A percentile compares a stretch with the other conserved stretches of the same genome.
These are phyloP conservation scores for Acanthamoeba triangularis DNA, from an alignment of 208 protist species.

Conservation along the genomic window DNA sequence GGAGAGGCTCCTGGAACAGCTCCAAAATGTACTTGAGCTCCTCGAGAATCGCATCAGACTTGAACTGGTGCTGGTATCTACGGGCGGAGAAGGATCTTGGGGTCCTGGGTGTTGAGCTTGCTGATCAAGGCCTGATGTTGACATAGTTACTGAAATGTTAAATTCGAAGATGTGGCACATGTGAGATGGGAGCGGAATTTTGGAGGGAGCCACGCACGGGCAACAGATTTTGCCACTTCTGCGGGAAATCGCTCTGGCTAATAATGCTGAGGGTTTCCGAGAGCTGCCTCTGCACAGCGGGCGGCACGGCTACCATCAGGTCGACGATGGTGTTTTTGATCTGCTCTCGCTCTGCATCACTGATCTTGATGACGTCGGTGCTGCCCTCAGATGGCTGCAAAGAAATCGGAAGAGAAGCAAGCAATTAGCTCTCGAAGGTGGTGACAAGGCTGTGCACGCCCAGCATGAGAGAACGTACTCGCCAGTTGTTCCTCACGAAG, in stretches of 20 bases:
- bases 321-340: constrained; percentile 84
- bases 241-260: constrained; percentile 95
- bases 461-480: background rate
- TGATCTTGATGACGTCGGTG: constrained; percentile 59
- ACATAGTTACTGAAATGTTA: too few relatives aligned
- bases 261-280: constrained; percentile 95
- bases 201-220: constrained; percentile 19
- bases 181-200: too few relatives aligned
- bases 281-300: constrained; percentile 93
- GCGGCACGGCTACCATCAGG: constrained; percentile 89
- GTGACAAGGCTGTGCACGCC: too few relatives aligned
- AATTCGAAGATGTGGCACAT: too few relatives aligned
- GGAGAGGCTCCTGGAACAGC: constrained; percentile 82
- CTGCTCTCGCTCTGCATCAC: constrained; percentile 7
- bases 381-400: background rate
- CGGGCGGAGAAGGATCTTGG: constrained; percentile 80
- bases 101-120: constrained; percentile 81
- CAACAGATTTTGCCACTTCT: constrained; percentile 93
- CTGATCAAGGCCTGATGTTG: constrained; percentile 89
- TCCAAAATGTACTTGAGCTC: constrained; percentile 88
- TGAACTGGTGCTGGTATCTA: constrained; percentile 76
- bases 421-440: too few relatives aligned
- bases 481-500: constrained; percentile 86
- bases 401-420: background rate
- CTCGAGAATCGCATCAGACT: constrained; percentile 74